Conservation (phyloP, 2,329 filamentous ascomycete genomes). For the Fusarium haematococcum region DNA sequence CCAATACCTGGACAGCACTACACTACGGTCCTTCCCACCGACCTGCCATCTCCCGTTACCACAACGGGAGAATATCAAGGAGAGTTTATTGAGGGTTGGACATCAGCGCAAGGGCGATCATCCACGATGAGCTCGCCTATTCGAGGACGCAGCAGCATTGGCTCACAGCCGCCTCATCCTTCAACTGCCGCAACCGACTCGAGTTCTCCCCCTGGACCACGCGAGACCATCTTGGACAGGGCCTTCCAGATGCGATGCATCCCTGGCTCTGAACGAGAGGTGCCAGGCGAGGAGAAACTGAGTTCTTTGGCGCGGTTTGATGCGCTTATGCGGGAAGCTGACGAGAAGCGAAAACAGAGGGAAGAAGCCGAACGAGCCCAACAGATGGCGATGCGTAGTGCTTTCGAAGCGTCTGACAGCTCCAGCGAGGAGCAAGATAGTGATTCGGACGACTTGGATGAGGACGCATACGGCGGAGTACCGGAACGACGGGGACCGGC, state of each 20-base stretch:
- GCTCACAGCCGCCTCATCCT: conserved; percentile 59
- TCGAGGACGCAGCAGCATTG: conserved; percentile 65
- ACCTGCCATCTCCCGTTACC: conserved; percentile 67
- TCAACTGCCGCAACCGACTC: conserved; percentile 53
- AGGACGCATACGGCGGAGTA: conserved; percentile 55
- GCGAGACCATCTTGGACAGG: conserved; percentile 75
- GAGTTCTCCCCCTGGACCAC: conserved; percentile 64
- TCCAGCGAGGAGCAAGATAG: conserved; percentile 55
- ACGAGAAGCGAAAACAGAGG: conserved; percentile 60
- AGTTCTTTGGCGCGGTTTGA: conserved; percentile 75
- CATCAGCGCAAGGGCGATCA: conserved; percentile 68
- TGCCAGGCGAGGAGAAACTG: conserved; percentile 70
- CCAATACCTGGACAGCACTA: conserved; percentile 60
- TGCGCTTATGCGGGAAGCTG: conserved; percentile 72
- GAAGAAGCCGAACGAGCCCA: conserved; percentile 50
- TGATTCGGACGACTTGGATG: conserved; percentile 55
- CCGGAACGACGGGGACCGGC: conserved; percentile 45
- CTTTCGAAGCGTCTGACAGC: conserved; percentile 64
- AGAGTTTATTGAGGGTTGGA: conserved; percentile 72
- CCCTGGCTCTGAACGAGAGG: conserved; percentile 67
- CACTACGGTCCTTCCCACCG: conserved; percentile 63
- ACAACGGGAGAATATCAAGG: conserved; percentile 65
- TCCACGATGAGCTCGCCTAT: conserved; percentile 69
- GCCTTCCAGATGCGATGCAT: conserved; percentile 74
- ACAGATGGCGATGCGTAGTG: conserved; percentile 57